Conservation (phyloP, 768 basidiomycete genomes). For the Jaapia argillacea region DNA sequence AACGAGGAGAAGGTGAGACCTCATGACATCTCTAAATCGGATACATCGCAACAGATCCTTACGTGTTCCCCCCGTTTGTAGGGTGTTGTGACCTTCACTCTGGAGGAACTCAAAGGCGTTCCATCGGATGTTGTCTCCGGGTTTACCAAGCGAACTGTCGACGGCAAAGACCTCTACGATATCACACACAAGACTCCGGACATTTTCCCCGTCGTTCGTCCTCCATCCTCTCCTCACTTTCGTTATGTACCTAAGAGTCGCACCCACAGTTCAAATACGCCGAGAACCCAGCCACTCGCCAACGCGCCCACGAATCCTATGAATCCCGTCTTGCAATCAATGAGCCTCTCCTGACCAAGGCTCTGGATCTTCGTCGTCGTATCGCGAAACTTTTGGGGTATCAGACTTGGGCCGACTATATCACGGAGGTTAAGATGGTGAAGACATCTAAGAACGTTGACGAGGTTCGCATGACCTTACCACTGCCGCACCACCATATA, state of each 20-base stretch:
- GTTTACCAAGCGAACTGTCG: conserved; percentile 56
- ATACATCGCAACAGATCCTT: too few species aligned
- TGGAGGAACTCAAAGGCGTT: conserved; percentile 71
- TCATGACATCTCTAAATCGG: neutral
- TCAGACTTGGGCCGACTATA: conserved; percentile 74
- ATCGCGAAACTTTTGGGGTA: conserved; percentile 64
- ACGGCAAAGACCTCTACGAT: conserved; percentile 49
- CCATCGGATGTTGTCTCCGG: conserved; percentile 73
- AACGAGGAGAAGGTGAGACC: conserved; percentile 74
- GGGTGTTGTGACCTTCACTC: conserved; percentile 55
- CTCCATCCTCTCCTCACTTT: neutral
- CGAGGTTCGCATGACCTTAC: conserved; percentile 31
- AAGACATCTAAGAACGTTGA: conserved; percentile 55
- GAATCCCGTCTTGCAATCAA: conserved; percentile 65
- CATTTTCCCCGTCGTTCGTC: conserved; percentile 62
- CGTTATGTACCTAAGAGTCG: neutral
- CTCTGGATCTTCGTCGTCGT: conserved; percentile 59
- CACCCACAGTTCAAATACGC: conserved; percentile 66
- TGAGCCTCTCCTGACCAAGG: conserved; percentile 56
- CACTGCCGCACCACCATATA: too few species aligned
- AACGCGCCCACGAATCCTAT: conserved; percentile 51
- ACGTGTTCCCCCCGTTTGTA: conserved; percentile 13
- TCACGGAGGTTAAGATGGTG: conserved; percentile 82
- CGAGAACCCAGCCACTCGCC: conserved; percentile 56
- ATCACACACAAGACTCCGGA: conserved; percentile 80